Base-by-base conservation (phyloP, 495 filamentous ascomycete genomes). In the Monascus purpureus region DNA sequence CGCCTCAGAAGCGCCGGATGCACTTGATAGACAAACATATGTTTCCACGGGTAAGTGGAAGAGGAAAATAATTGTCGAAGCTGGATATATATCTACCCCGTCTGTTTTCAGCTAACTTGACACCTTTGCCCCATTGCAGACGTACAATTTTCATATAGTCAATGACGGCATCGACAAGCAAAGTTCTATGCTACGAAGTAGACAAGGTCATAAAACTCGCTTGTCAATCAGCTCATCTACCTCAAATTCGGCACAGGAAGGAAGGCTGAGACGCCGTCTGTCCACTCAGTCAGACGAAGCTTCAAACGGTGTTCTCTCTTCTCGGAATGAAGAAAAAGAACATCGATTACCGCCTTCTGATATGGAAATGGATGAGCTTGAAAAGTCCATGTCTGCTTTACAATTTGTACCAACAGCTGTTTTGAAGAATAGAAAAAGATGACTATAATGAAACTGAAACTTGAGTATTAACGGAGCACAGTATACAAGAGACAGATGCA, bases 21-120 rank as follows among this genome's bases (percentile, higher is more conserved):
- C 90, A 97, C 56, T 57, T 93, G 15, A 82, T 88, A 36, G 88
- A 93, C 52, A 95, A 94, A 55, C 90, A 97, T 45, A 72, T 80
- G 63, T 97, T 90, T 52, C 90, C 88, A 4, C 77, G 72, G 57
- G 71, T 72, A 55, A 42, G 19, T 8, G 13, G 8, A n/a, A 20
- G 9, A 30, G 20, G 20, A 4, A 22, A 22, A 30, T 6, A 5
- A 28, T 12, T 28, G 6, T 15, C 5, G 26, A 28, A 22, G 4
- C 20, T 22, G 44, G 32, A 12, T 13, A 12, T 15, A 13, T 4
- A 18, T 16, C 25, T 14, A 23, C 2, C 25, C 17, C 19, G 1
- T 28, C 17, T 46, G n/a, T n/a, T 14, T 15, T 8, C 6, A 28
- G 13, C 19, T 14, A n/a, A 16, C 13, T 27, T 25, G n/a, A n/a